Evolutionary conservation across 805 yeast species (phyloP).

Genomic region (Zygosaccharomyces rouxii): DNA sequence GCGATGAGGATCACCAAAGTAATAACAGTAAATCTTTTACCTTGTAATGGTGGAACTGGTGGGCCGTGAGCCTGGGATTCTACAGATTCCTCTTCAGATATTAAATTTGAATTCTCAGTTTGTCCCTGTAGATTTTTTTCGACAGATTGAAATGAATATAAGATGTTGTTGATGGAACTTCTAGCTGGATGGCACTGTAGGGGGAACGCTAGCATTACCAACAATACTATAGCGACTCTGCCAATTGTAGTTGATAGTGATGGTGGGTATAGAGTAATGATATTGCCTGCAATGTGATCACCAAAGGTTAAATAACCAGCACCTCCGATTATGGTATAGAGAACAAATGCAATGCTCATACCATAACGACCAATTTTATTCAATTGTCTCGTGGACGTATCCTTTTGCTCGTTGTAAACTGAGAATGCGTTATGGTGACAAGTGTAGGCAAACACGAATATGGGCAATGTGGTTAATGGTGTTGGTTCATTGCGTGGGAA

Average conservation of each 20-base stretch:
- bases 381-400: conserved; percentile 46
- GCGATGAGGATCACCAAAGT: conserved; percentile 44
- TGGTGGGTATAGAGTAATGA: conserved; percentile 70
- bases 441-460: conserved; percentile 89
- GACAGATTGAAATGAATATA: conserved; percentile 41
- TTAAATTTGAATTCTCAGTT: conserved; percentile 7
- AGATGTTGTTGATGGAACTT: conserved; percentile 70
- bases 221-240: conserved; percentile 68
- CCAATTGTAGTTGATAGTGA: conserved; percentile 70
- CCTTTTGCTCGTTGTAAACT: conserved; percentile 71
- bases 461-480: conserved; percentile 76
- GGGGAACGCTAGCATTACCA: conserved; percentile 83
- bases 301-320: conserved; percentile 88
- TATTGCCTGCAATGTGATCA: conserved; percentile 68
- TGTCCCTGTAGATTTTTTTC: conserved; percentile 4
- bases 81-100: conserved; percentile 30
- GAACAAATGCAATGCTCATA: conserved; percentile 52
- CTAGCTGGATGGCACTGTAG: conserved; percentile 89
- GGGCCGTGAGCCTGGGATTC: conserved; percentile 16
- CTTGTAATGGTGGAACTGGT: conserved; percentile 22
- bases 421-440: conserved; percentile 96
- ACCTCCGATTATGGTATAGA: conserved; percentile 71
- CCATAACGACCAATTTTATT: conserved; percentile 48
- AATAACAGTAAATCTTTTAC: conserved; percentile 43
- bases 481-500: conserved; percentile 44